These are phyloP conservation scores for Diaporthe sp. DNA, from an alignment of 2,329 filamentous ascomycete genomes.

Conservation along the genomic window DNA sequence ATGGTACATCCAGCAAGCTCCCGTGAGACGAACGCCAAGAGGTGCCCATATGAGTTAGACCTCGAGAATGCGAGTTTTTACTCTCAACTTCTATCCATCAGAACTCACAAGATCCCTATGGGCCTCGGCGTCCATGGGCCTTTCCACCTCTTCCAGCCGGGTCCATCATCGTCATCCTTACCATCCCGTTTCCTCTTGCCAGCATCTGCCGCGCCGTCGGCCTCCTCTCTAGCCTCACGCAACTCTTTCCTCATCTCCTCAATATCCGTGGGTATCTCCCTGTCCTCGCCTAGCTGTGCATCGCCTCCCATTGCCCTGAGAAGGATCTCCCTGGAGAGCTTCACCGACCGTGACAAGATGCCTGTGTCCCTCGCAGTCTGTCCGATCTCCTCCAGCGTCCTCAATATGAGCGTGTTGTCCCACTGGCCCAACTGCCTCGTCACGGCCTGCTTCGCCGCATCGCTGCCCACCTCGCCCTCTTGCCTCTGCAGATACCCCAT, in stretches of 20 bases:
- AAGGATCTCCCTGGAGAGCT: constrained; percentile 40
- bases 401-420: constrained; percentile 42
- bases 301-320: constrained; percentile 40
- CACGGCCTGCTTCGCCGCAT: constrained; percentile 34
- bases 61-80: background rate
- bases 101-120: constrained; percentile 62
- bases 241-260: constrained; percentile 25
- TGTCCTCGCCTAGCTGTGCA: constrained; percentile 27
- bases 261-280: constrained; percentile 7
- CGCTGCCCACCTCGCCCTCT: constrained; percentile 37
- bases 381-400: constrained; percentile 43
- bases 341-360: constrained; percentile 43
- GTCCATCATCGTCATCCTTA: constrained; percentile 35
- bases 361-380: constrained; percentile 41
- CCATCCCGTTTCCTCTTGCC: constrained; percentile 32
- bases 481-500: constrained; percentile 51
- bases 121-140: constrained; percentile 68
- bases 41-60: background rate
- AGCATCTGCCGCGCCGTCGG: background rate
- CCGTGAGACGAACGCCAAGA: background rate
- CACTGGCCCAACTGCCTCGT: constrained; percentile 42
- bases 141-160: constrained; percentile 61
- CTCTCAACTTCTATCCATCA: background rate
- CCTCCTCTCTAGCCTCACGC: constrained; percentile 11
- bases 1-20: background rate